Base-by-base conservation (phyloP, 306 rosid species). In the Fagus crenata region DNA sequence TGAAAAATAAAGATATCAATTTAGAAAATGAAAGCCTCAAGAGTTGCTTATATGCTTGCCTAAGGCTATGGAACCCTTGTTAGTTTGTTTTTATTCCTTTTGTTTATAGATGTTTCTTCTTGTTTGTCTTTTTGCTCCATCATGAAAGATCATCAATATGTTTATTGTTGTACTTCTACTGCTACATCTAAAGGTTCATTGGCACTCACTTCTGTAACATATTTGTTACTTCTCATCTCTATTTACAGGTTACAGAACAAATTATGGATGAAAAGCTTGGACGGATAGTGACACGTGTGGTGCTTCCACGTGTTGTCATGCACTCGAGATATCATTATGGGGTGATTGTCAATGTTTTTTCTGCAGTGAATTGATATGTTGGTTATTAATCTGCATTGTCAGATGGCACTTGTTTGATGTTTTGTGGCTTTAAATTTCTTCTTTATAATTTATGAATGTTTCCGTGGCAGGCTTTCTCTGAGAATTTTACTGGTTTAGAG, bases 221-320 rank as follows among this genome's bases (percentile, higher is more conserved):
- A 70, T 42, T 64, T 63, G 17, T 75, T 68, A 49, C 61, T 53
- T 74, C 53, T 53, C 35, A 69, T 78, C 65, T 68, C 35, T 58
- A 35, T 55, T 75, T 80, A 77, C 84, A 96, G 99, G 98, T 96
- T 77, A 92, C 97, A 9, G 89, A 89, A 79, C 97, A 91, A 82
- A 81, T 89, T 55, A 86, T 96, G 96, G 99, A 96, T 88, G 97
- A 92, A 80, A 91, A 85, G 79, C 91, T 96, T 82, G 96, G 99
- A 69, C 93, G 99, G 58, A 78, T 85, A 77, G 99, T 89, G 54
- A 96, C 90, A 7, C 96, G 96, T 41, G 99, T 96, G 79, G 92
- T 96, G 83, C 99, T 96, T 89, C 99, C 99, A 35, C 98, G 92
- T 8, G 99, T 96, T 64, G 90, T 96, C 81, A 96, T 96, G 99